Evolutionary conservation across 176 grass and related monocot species (phyloP), one percentile per base, ranked within the genome.

Genomic region (Poa pratensis): DNA sequence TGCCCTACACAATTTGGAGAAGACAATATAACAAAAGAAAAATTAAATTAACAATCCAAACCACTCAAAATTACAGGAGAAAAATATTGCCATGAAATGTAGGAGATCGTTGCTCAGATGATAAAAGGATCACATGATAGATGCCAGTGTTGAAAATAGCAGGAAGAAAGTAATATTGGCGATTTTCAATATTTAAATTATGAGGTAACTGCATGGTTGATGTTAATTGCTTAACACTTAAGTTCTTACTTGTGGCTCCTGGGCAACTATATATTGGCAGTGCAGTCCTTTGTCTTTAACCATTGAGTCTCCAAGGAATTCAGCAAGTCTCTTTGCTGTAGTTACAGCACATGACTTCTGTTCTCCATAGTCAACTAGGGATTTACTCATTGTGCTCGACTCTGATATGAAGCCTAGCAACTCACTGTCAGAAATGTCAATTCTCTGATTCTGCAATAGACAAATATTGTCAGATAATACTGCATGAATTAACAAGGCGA

Each of bases 331-430:
- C 87, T 89, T 98, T 76, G 96, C 96, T 64, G 96, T 98, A 83
- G 96, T 95, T 74, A 95, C 93, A 80, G 93, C 93, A 80, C 93
- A 98, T 84, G 96, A 98, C 85, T 98, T 98, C 81, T 98, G 93
- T 28, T 86, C 93, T 37, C 96, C 96, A 63, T 98, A 98, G 83
- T 98, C 93, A 80, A 90, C 80, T 84, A 98, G 85, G 72, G 96
- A 98, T 84, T 98, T 98, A 85, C 96, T 98, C 96, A 98, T 98
- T 81, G 96, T 98, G 86, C 94, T 98, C 1, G 93, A 98, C 76
- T 98, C 96, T 16, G 91, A 98, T 85, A 98, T 98, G 71, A 93
- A 95, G 87, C 88, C 91, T 85, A 98, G 93, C 86, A 98, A 83
- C 89, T 98, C 96, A 75, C 89, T 90, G 64, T 98, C 93, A 75